phyloP scores from a whole-genome alignment of 78 protist species.

The Dictyostelium capitatum region DNA sequence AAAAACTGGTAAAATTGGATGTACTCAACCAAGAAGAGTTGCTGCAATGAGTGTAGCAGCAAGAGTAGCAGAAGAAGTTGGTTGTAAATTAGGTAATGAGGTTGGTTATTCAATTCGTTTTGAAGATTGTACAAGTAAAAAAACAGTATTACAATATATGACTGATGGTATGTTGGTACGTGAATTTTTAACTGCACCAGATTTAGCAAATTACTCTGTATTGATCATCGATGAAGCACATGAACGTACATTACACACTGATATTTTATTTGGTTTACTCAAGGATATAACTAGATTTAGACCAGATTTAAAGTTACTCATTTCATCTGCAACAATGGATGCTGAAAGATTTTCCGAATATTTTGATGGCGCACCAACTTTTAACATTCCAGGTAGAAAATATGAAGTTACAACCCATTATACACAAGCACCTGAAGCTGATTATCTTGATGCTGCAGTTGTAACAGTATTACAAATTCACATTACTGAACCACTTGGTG shows the following conservation, averaged over 20 bases:
- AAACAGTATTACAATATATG: conserved; percentile 96
- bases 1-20: conserved; percentile 88
- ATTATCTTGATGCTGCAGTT: conserved; percentile 97
- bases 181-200: conserved; percentile 96
- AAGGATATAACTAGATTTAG: conserved; percentile 94
- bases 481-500: conserved; percentile 94
- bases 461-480: conserved; percentile 98
- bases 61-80: conserved; percentile 97
- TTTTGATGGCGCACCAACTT: conserved; percentile 96
- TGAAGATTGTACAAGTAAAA: conserved; percentile 94
- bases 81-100: conserved; percentile 89
- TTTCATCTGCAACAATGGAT: conserved; percentile 97
- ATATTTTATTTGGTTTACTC: conserved; percentile 96
- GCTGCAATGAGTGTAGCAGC: conserved; percentile 98
- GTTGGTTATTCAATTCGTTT: conserved; percentile 97
- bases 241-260: conserved; percentile 99
- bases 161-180: conserved; percentile 99
- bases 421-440: conserved; percentile 98
- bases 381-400: conserved; percentile 92
- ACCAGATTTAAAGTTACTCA: conserved; percentile 92
- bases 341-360: conserved; percentile 96
- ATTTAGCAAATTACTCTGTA: conserved; percentile 88
- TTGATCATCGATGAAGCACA: conserved; percentile 99
- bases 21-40: conserved; percentile 99
- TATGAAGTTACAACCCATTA: conserved; percentile 86